These are phyloP conservation scores for Aspergillus clavatus DNA, from an alignment of 2,329 filamentous ascomycete genomes.

Conservation along the genomic window DNA sequence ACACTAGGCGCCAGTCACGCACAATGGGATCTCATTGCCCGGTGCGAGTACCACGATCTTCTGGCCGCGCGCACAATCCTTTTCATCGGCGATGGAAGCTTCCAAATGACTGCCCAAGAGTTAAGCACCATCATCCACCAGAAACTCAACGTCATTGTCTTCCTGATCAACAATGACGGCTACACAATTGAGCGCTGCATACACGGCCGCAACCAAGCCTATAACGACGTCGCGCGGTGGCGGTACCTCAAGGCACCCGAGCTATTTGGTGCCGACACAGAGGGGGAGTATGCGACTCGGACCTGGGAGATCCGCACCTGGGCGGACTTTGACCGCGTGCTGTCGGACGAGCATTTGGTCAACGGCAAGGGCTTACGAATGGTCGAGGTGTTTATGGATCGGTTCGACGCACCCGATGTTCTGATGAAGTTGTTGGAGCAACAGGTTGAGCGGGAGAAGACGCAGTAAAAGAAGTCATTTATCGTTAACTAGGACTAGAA, in stretches of 20 bases:
- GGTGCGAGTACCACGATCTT: conserved; percentile 12
- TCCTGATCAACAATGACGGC: conserved; percentile 57
- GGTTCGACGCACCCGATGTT: conserved; percentile 33
- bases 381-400: conserved; percentile 41
- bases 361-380: conserved; percentile 38
- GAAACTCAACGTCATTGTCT: conserved; percentile 45
- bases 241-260: conserved; percentile 46
- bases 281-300: conserved; percentile 33
- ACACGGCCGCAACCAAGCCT: conserved; percentile 49
- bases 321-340: conserved; percentile 42
- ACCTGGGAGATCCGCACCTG: conserved; percentile 43
- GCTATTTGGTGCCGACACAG: conserved; percentile 45
- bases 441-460: conserved; percentile 26
- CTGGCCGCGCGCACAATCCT: conserved; percentile 47
- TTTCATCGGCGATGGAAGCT: conserved; percentile 60
- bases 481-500: too few species aligned
- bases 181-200: conserved; percentile 58
- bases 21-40: conserved; percentile 22
- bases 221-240: conserved; percentile 55
- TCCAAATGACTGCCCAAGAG: conserved; percentile 64
- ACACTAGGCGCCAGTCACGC: conserved; percentile 55
- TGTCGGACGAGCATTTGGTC: conserved; percentile 33
- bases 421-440: conserved; percentile 29
- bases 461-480: conserved; percentile 2
- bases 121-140: conserved; percentile 59